Evolutionary conservation across 768 basidiomycete species (phyloP).

Genomic region (Tylopilus sp.): DNA sequence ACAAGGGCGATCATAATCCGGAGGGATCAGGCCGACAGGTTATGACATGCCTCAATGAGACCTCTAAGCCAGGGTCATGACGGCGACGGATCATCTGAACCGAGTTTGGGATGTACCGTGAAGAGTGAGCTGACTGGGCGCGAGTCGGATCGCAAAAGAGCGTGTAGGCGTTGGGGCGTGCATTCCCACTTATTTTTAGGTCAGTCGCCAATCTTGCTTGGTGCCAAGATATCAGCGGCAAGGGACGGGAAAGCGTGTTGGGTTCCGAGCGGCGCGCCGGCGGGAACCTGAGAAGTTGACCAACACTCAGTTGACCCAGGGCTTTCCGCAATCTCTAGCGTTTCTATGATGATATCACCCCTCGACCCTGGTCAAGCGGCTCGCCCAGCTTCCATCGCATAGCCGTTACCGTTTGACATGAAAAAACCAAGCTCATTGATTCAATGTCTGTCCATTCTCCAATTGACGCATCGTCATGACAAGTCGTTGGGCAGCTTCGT

Average conservation of each 20-base stretch:
- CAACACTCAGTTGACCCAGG: background rate
- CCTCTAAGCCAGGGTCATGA: background rate
- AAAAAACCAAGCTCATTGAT: conserved; percentile 1
- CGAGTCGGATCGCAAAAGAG: no score
- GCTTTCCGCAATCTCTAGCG: background rate
- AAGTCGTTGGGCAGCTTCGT: conserved; percentile 11
- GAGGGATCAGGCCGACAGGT: background rate
- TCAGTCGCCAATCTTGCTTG: background rate
- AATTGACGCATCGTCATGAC: conserved; percentile 10
- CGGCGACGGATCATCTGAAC: no score
- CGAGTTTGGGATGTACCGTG: no score
- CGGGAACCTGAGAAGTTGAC: background rate
- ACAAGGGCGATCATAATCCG: no score
- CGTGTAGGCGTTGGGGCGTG: no score
- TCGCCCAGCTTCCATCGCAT: background rate
- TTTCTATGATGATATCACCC: background rate
- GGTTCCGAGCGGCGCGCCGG: no score
- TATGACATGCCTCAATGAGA: background rate
- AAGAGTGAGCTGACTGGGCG: no score
- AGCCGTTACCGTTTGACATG: conserved; percentile 5
- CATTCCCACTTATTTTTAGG: no score
- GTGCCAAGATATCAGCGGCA: background rate
- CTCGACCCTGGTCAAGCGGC: background rate
- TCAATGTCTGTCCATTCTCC: background rate
- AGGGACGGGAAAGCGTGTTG: background rate